Base-by-base conservation (phyloP, 106 monocot species). In the Phalaenopsis aphrodite region DNA sequence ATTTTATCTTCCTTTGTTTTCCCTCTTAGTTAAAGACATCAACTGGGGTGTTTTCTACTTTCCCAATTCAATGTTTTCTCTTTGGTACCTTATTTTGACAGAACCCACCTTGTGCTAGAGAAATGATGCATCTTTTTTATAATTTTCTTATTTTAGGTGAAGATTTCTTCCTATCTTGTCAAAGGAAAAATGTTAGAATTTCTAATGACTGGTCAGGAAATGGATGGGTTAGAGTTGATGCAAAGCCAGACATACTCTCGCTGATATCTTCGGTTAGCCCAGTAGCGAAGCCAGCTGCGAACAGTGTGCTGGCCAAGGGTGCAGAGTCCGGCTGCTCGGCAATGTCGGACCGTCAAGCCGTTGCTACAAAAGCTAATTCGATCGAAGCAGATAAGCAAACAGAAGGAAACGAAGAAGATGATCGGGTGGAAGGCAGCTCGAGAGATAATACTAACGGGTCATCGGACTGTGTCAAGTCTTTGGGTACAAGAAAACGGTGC, bases 171-270 rank as follows among this genome's bases (percentile, higher is more conserved):
- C 46, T 84, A 24, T 82, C 66, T 66, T 94, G 90, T 85, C 56
- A 78, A 42, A 79, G 84, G 42, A 90, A 84, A 69, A 75, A 78
- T 67, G 46, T 90, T 47, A 88, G 96, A 79, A 84, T 89, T 75
- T 94, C 94, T 1, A 85, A 82, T 86, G 96, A 97, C 75, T 97
- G 96, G 96, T 76, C 87, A 18, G 82, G 80, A 18, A 74, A 89
- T 77, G 47, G 73, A 14, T 97, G 96, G 96, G 84, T 92, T 57
- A 82, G 87, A 55, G 83, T 94, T 75, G 79, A 89, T 52, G 78
- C 84, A 37, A 97, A 88, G 78, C 83, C 87, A 16, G 88, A 92
- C 76, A 77, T 90, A 36, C 68, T 92, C 58, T 80, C 90, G 8
- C 45, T 23, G 58, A 68, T 93, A 72, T 84, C 90, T 75, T 41